Evolutionary conservation across 495 filamentous ascomycete species (phyloP), one percentile per base, ranked within the genome.

Genomic region (Daldinia loculata): DNA sequence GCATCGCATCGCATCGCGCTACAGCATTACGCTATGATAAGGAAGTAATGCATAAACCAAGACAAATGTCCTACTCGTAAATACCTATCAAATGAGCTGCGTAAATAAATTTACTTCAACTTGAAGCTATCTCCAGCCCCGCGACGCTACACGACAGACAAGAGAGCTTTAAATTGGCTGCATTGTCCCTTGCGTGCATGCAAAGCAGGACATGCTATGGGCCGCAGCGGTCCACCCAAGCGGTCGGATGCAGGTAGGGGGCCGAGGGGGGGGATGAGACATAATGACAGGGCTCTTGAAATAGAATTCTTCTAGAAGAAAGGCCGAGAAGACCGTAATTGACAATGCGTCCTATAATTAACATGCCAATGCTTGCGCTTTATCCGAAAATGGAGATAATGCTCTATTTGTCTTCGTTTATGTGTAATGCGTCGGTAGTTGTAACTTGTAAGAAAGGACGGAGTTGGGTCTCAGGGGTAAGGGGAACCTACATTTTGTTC

Each of bases 251-350:
- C 66, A 70, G 69, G n/a, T n/a, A n/a, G n/a, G n/a, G 67, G 62
- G 11, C 12, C 34, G 0, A 9, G 12, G 32, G 36, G 53, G 38
- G 27, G 17, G 22, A 45, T 14, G 43, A 70, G 51, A 56, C 14
- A 56, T 56, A 45, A 17, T 38, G 63, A 64, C 67, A 63, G 59
- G 62, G 71, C 45, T 61, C 17, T 19, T 45, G 6, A 39, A 61
- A 64, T 67, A 61, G 71, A 70, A 74, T 48, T 34, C 41, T 74
- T 74, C 71, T 74, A 70, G 71, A 74, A 74, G 56, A 58, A 66
- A 41, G 32, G 30, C 38, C 57, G 59, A 65, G 39, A 58, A 39
- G 43, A 27, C 56, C 61, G 66, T 36, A 66, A 72, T 63, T 66
- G 50, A 57, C 56, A 64, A 69, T 66, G 61, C 57, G 45, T 24